Base-by-base conservation (phyloP, 306 rosid genomes). In the Gillenia trifoliata region DNA sequence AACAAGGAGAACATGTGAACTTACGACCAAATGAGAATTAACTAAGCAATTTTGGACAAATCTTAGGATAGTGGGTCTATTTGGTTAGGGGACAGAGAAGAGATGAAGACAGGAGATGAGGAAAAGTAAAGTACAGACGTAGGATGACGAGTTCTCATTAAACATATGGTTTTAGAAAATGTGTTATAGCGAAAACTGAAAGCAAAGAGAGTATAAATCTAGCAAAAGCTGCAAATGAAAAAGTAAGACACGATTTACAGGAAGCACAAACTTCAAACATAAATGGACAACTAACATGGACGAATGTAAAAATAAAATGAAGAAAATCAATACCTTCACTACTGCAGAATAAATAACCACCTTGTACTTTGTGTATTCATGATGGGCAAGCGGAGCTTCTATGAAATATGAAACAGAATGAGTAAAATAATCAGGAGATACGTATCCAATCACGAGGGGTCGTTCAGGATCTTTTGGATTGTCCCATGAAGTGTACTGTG, bases 341-440 rank as follows among this genome's bases (percentile, higher is more conserved):
- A 94, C 99, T 72, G 99, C 99, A 13, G 99, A 94, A 84, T 94
- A 94, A 75, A 94, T 88, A 55, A 94, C 86, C 76, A 92, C 96
- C 84, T 90, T 90, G 89, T 82, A 94, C 22, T 86, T 87, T 74
- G 82, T 75, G 73, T 86, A 85, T 80, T 94, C 87, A 72, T 94
- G 97, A 77, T 90, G 84, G 75, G 85, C 82, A 75, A 94, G 91
- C 25, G 98, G 99, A 72, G 97, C 96, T 86, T 94, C 99, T 41
- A 94, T 80, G 63, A 94, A 94, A 75, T 94, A 94, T 65, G 99
- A 94, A 75, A 94, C 99, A 12, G 99, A 94, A 78, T 94, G 99
- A 36, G 99, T 94, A 80, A 94, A 94, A 87, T 92, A 94, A 83
- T 94, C 99, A 4, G 99, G 99, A 77, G 99, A 94, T 22, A 94